A percentile compares a stretch with the other conserved stretches of the same genome.
Evolutionary conservation across 352 stramenopile genomes (phyloP).

Genomic region (Pythium phragmitis): DNA sequence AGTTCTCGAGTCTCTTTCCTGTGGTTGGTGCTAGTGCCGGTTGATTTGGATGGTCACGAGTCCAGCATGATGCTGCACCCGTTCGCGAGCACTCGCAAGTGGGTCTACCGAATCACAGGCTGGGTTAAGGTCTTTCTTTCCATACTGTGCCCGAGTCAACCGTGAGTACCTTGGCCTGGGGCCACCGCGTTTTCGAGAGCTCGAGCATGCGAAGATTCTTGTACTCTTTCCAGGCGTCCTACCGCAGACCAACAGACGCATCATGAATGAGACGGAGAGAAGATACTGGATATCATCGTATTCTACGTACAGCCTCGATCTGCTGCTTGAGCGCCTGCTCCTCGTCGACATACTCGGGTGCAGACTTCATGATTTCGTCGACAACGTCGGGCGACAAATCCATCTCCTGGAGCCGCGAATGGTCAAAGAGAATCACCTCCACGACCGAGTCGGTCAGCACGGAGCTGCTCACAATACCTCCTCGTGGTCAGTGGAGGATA

Average conservation of each 20-base stretch:
- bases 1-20: background rate
- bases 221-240: slow-evolving; percentile 73
- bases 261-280: background rate
- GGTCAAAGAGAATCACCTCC: slow-evolving; percentile 68
- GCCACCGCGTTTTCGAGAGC: slow-evolving; percentile 68
- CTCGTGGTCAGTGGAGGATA: background rate
- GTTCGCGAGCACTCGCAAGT: slow-evolving; percentile 67
- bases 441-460: slow-evolving; percentile 67
- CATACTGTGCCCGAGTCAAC: background rate
- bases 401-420: slow-evolving; percentile 78
- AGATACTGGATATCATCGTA: background rate
- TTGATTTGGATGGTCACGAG: background rate
- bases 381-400: slow-evolving; percentile 57
- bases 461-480: slow-evolving; percentile 23
- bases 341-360: slow-evolving; percentile 60
- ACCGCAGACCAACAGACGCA: background rate
- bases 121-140: background rate
- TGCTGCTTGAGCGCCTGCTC: slow-evolving; percentile 49
- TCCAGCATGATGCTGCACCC: slow-evolving; percentile 74
- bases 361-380: slow-evolving; percentile 47
- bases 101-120: slow-evolving; percentile 29
- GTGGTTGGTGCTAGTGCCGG: slow-evolving; percentile 1
- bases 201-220: slow-evolving; percentile 63
- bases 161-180: slow-evolving; percentile 43
- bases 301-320: slow-evolving; percentile 30